phyloP scores from a whole-genome alignment of 192 early-diverging fungal species.

The Haplosporangium gracile region DNA sequence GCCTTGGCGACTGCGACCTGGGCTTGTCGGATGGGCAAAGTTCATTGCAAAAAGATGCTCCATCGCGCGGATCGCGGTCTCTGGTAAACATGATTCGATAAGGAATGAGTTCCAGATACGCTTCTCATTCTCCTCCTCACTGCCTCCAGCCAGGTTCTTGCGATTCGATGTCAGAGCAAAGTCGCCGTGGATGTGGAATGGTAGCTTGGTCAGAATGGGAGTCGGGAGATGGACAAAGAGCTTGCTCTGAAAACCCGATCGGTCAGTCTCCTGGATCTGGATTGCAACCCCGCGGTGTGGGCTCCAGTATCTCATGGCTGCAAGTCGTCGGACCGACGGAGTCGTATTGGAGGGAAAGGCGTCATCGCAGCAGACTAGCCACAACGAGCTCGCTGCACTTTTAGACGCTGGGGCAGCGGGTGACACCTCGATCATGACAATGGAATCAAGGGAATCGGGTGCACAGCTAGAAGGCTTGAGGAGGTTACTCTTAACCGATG shows the following conservation, averaged over 20 bases:
- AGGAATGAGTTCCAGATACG: conserved; percentile 20
- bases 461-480: not conserved
- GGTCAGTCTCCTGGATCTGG: not conserved
- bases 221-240: conserved; percentile 53
- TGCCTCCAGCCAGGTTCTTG: conserved; percentile 20
- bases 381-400: not conserved
- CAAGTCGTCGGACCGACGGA: not conserved
- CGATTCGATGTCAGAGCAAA: conserved; percentile 53
- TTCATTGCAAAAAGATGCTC: not conserved
- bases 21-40: not conserved
- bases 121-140: not conserved
- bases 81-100: conserved; percentile 5
- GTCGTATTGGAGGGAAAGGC: not conserved
- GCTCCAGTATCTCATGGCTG: conserved; percentile 9
- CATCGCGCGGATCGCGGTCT: not conserved
- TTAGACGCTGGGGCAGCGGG: no score
- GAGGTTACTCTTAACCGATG: not conserved
- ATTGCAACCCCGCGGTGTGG: conserved; percentile 28
- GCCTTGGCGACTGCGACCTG: not conserved
- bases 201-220: conserved; percentile 30
- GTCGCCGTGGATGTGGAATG: conserved; percentile 54
- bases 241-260: no score
- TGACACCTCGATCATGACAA: no score
- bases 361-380: conserved; percentile 9
- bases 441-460: no score